These are phyloP conservation scores for Botryotinia globosa DNA, from an alignment of 2,329 filamentous ascomycete genomes.

Conservation along the genomic window DNA sequence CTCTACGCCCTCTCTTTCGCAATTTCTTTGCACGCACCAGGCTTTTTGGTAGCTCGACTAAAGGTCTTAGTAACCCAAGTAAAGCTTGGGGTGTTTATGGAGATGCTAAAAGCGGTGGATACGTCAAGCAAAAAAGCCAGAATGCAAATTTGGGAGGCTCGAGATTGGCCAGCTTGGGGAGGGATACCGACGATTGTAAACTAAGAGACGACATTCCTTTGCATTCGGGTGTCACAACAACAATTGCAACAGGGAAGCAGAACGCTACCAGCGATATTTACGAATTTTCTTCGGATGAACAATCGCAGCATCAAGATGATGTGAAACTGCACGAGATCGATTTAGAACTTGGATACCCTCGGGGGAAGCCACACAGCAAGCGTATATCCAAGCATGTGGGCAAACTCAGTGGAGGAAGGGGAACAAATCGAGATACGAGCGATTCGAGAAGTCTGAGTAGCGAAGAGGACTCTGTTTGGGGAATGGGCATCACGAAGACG, in stretches of 20 bases:
- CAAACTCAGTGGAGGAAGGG: background rate
- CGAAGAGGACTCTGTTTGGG: background rate
- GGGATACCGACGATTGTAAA: background rate
- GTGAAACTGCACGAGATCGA: background rate
- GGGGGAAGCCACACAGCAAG: background rate
- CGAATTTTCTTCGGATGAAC: background rate
- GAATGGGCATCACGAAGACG: constrained; percentile 13
- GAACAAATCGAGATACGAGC: background rate
- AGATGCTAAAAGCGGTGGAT: background rate
- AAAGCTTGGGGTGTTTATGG: background rate
- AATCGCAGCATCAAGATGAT: background rate
- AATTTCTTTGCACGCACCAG: constrained; percentile 26
- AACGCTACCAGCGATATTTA: background rate
- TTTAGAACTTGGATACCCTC: background rate
- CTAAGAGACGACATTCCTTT: constrained; percentile 1
- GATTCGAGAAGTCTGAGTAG: constrained; percentile 4
- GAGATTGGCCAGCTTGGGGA: background rate
- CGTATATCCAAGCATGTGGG: background rate
- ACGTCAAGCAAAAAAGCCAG: constrained; percentile 4
- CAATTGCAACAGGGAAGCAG: background rate
- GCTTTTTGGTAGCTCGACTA: constrained; percentile 1
- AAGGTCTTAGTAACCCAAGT: background rate
- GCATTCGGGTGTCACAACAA: background rate
- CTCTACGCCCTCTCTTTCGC: constrained; percentile 41
- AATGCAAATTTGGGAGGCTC: background rate